A percentile compares a stretch with the other conserved stretches of the same genome.
These are phyloP conservation scores for Aspergillus biplanus DNA, from an alignment of 495 filamentous ascomycete genomes.

Conservation along the genomic window DNA sequence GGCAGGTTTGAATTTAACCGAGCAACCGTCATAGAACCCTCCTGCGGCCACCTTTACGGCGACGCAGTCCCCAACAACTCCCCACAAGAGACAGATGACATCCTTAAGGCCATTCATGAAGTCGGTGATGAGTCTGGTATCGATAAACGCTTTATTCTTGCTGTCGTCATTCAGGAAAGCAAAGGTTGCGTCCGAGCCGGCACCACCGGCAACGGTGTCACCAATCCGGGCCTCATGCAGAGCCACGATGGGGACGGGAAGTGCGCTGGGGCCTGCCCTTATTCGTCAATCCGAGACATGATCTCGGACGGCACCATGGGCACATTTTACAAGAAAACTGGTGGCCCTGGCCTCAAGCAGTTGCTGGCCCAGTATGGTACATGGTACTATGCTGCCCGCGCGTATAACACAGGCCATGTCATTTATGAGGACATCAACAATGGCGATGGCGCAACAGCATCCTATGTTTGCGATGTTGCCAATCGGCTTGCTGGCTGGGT, in stretches of 20 bases:
- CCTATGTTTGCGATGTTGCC: conserved; percentile 57
- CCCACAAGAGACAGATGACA: conserved; percentile 41
- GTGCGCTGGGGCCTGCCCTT: conserved; percentile 54
- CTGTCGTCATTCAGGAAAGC: conserved; percentile 62
- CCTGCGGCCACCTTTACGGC: conserved; percentile 26
- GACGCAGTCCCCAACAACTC: conserved; percentile 38
- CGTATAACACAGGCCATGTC: conserved; percentile 62
- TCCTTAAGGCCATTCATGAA: conserved; percentile 25
- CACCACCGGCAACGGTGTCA: conserved; percentile 47
- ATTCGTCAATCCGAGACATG: conserved; percentile 49
- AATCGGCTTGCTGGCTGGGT: conserved; percentile 45
- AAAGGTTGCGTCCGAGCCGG: conserved; percentile 60
- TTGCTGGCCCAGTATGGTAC: conserved; percentile 36
- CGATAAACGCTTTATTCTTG: conserved; percentile 61
- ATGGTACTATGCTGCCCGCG: conserved; percentile 55
- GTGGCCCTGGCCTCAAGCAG: conserved; percentile 47
- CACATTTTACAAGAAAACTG: not conserved
- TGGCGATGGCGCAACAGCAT: conserved; percentile 59
- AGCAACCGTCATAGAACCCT: conserved; percentile 44
- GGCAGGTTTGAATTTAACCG: conserved; percentile 48
- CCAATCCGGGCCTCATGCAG: conserved; percentile 63
- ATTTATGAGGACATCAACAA: conserved; percentile 50
- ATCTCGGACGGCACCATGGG: conserved; percentile 39
- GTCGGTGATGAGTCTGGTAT: conserved; percentile 44
- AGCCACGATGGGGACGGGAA: conserved; percentile 49